phyloP scores from a whole-genome alignment of 2,329 filamentous ascomycete species.

The Zasmidium angulare region DNA sequence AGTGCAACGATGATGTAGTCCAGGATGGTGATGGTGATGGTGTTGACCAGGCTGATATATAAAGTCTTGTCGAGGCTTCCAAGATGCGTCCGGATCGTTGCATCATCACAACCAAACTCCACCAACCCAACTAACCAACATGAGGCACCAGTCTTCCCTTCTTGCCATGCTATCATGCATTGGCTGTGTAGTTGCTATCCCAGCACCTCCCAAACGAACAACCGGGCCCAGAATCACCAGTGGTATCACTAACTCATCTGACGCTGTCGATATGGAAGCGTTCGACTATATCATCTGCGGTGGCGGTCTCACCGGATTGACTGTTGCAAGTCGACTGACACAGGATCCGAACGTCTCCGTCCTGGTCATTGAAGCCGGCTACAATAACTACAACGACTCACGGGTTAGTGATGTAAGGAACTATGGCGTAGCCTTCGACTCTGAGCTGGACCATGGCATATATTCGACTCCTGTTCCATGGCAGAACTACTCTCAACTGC shows the following conservation, averaged over 20 bases:
- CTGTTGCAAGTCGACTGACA: slow-evolving; percentile 24
- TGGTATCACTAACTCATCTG: slow-evolving; percentile 18
- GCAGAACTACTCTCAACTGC: slow-evolving; percentile 21
- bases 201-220: background rate
- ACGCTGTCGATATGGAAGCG: slow-evolving; percentile 9
- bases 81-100: background rate
- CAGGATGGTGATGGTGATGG: background rate
- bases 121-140: background rate
- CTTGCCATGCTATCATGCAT: background rate
- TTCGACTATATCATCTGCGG: slow-evolving; percentile 30
- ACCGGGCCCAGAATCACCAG: background rate
- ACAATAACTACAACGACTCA: slow-evolving; percentile 19
- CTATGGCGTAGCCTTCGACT: slow-evolving; percentile 25
- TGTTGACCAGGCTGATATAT: background rate
- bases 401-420: slow-evolving; percentile 25
- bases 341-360: slow-evolving; percentile 25
- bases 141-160: background rate
- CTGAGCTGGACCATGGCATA: slow-evolving; percentile 24
- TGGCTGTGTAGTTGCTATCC: background rate
- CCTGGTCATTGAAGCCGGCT: slow-evolving; percentile 26
- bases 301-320: slow-evolving; percentile 28
- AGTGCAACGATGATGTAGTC: background rate
- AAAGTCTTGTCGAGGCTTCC: background rate
- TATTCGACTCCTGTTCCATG: slow-evolving; percentile 24
- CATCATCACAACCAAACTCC: background rate